Conservation (phyloP, 805 yeast species). For the Ogataea kodamae region DNA sequence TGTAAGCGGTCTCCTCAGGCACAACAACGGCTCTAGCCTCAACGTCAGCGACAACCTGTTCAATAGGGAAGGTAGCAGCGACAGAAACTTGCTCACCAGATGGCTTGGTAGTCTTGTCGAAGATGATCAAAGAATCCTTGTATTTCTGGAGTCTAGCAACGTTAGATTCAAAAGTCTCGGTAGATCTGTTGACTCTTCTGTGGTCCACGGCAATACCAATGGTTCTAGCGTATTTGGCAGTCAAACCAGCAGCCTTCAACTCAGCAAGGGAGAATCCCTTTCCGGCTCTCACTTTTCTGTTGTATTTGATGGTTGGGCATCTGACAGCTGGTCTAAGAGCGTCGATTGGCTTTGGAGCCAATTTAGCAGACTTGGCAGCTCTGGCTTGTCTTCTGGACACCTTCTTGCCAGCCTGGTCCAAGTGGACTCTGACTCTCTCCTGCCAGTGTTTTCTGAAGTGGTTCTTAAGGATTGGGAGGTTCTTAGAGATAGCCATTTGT, state of each 20-base stretch:
- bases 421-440: constrained; percentile 98
- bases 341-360: constrained; percentile 98
- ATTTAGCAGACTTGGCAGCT: constrained; percentile 86
- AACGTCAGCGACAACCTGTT: constrained; percentile 67
- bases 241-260: constrained; percentile 94
- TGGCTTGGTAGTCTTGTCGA: constrained; percentile 82
- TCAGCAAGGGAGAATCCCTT: constrained; percentile 98
- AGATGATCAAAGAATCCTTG: constrained; percentile 91
- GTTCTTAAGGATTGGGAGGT: constrained; percentile 98
- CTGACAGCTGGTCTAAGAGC: constrained; percentile 95
- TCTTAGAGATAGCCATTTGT: constrained; percentile 86
- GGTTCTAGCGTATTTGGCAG: constrained; percentile 95
- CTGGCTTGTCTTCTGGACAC: constrained; percentile 94
- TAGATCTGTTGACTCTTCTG: constrained; percentile 98
- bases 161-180: constrained; percentile 91
- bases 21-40: constrained; percentile 87
- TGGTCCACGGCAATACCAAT: constrained; percentile 98
- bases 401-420: constrained; percentile 99
- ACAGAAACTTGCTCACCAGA: constrained; percentile 78
- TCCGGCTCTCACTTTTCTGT: constrained; percentile 99
- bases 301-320: constrained; percentile 98
- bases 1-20: constrained; percentile 72
- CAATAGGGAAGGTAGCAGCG: constrained; percentile 86
- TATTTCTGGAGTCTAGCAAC: constrained; percentile 96
- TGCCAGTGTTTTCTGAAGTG: constrained; percentile 99